Evolutionary conservation across 2,329 filamentous ascomycete species (phyloP).

Genomic region (Sporothrix pseudoabietina): DNA sequence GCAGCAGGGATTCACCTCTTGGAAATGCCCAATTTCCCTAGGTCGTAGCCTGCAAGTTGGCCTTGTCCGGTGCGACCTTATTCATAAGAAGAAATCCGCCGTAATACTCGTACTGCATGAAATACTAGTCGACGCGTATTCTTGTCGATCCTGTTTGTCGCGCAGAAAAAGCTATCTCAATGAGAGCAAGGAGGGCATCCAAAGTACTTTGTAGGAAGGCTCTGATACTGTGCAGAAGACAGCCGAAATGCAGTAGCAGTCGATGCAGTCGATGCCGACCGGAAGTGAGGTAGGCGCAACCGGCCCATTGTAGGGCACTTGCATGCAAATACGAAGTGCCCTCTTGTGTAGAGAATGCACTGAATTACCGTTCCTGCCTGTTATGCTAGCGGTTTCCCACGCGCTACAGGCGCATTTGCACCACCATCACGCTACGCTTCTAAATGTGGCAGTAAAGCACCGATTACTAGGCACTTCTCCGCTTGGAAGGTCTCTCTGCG

Average conservation of each 20-base stretch:
- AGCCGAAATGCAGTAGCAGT: not conserved
- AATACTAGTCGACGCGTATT: not conserved
- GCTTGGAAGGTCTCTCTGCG: not conserved
- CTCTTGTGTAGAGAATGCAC: not conserved
- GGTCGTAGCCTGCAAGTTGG: constrained; percentile 10
- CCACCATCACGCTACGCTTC: constrained; percentile 21
- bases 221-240: not conserved
- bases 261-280: not conserved
- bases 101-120: not conserved
- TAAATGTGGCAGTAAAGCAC: constrained; percentile 18
- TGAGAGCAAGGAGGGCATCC: not conserved
- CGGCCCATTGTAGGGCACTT: not conserved
- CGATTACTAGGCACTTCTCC: constrained; percentile 25
- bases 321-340: not conserved
- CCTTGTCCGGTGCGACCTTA: constrained; percentile 18
- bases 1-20: constrained; percentile 15
- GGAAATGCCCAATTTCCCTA: constrained; percentile 32
- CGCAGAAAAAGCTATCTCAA: too few relatives aligned
- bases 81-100: not conserved
- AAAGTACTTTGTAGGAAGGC: not conserved
- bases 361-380: not conserved
- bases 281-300: not conserved
- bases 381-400: not conserved
- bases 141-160: not conserved
- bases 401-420: constrained; percentile 6